Base-by-base conservation (phyloP, 768 basidiomycete genomes). In the Crepidotus variabilis region DNA sequence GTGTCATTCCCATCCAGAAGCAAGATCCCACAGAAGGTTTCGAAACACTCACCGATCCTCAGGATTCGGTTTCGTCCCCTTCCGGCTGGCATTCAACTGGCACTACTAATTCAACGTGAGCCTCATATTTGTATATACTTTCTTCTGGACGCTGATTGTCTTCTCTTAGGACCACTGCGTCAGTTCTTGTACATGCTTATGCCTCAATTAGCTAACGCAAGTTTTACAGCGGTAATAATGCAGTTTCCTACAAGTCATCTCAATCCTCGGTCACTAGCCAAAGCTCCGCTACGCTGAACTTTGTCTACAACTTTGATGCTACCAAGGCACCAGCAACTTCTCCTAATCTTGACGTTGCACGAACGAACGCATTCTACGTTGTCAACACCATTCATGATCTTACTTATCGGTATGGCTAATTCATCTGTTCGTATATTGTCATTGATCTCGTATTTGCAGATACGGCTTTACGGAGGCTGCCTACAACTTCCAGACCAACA, bases 401-500 rank as follows among this genome's bases (percentile, higher is more conserved):
- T 22, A 58, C 63, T 7, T 67, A 67, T 46, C 58, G 39, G 39
- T 43, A 43, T 20, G 39, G 39, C 3, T 16, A 14, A 43, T 11
- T 16, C 39, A 43, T 14, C 11, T 5, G 39, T 5, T 14, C 5
- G 2, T 16, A 43, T 43, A 5, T 14, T 14, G 14, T 43, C 39
- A 11, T 11, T 43, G 39, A 43, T 16, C 39, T 43, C 3, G 14
- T 4, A 4, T 43, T 2, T 43, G 14, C 39, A 43, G 58, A 48
- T 62, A 47, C 20, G 59, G 22, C 47, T 45, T 7, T 75, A 80
- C 57, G 80, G 80, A 45, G n/a, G 43, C 23, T 14, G 63, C 71
- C 9, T 80, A 76, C 63, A 83, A 83, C 67, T 83, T 85, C 76
- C 82, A 85, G 66, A 71, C 67, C 34, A 71, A 77, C 67, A 84